Conservation (phyloP, 2,329 filamentous ascomycete species). For the Aspergillus cejpii region DNA sequence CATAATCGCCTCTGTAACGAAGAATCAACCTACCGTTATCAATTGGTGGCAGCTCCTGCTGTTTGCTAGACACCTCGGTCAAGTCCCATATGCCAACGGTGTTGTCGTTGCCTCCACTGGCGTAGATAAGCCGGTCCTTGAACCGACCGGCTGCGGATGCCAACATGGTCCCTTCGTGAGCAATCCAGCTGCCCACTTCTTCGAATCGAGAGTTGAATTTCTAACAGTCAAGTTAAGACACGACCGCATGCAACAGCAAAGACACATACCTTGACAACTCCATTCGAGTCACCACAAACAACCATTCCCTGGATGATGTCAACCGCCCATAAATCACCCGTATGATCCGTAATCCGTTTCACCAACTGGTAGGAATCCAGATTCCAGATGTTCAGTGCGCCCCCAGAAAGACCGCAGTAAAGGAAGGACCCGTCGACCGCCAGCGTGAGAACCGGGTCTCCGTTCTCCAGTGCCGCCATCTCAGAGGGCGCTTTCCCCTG, state of each 20-base stretch:
- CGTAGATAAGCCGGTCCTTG: conserved; percentile 71
- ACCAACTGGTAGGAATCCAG: conserved; percentile 88
- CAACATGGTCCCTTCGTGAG: conserved; percentile 79
- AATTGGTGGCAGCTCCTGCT: conserved; percentile 44
- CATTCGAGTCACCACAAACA: conserved; percentile 83
- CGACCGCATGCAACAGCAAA: neutral
- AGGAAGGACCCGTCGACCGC: conserved; percentile 85
- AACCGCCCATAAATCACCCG: conserved; percentile 76
- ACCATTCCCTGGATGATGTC: conserved; percentile 78
- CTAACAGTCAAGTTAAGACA: conserved; percentile 30
- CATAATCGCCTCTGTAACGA: neutral
- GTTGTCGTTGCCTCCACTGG: conserved; percentile 90
- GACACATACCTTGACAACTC: conserved; percentile 66
- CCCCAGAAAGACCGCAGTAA: conserved; percentile 81
- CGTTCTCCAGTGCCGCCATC: conserved; percentile 60
- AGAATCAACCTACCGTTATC: conserved; percentile 47
- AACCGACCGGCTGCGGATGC: conserved; percentile 70
- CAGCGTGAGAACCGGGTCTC: conserved; percentile 65
- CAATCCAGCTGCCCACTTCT: conserved; percentile 68
- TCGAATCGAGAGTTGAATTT: conserved; percentile 79
- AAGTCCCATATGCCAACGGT: conserved; percentile 85
- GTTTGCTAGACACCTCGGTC: conserved; percentile 47
- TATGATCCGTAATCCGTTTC: conserved; percentile 73
- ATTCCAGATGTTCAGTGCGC: conserved; percentile 93
- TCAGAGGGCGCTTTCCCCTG: conserved; percentile 55